Evolutionary conservation across 2,329 filamentous ascomycete genomes (phyloP).

Genomic region (Amesomyces nigricolor): DNA sequence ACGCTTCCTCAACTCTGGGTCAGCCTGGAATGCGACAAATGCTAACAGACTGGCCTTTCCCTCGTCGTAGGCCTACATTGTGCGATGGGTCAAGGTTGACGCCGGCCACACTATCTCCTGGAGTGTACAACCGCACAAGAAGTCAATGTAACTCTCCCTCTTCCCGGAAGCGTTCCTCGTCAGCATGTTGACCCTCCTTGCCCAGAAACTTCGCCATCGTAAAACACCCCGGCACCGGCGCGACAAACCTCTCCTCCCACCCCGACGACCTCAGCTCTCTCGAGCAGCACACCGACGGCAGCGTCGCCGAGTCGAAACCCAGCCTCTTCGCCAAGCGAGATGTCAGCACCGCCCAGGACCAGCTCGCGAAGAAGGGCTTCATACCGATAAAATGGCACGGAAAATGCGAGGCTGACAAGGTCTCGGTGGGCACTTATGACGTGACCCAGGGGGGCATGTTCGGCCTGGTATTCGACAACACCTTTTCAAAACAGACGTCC

Average conservation of each 20-base stretch:
- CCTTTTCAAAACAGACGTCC: constrained; percentile 90
- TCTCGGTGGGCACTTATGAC: constrained; percentile 83
- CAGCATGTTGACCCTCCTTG: constrained; percentile 1
- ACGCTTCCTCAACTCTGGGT: background rate
- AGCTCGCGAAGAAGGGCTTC: constrained; percentile 62
- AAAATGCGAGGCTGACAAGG: constrained; percentile 94
- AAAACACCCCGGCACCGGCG: constrained; percentile 80
- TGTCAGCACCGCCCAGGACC: constrained; percentile 54
- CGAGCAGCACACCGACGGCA: constrained; percentile 34
- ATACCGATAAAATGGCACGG: constrained; percentile 77
- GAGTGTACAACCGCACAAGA: constrained; percentile 97
- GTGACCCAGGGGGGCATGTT: constrained; percentile 87
- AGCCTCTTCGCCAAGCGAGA: constrained; percentile 52
- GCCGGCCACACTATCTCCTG: constrained; percentile 90
- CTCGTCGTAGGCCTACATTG: constrained; percentile 75
- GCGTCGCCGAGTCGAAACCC: constrained; percentile 40
- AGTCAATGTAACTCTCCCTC: constrained; percentile 65
- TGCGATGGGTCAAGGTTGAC: constrained; percentile 92
- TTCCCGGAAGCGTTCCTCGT: background rate
- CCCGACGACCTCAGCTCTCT: constrained; percentile 41
- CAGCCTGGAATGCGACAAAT: background rate
- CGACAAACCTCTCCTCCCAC: constrained; percentile 41
- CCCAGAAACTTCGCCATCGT: constrained; percentile 89
- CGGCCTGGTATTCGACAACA: constrained; percentile 96
- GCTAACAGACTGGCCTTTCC: background rate